Conservation (phyloP, 164 flowering plant species). For the Stephania japonica region DNA sequence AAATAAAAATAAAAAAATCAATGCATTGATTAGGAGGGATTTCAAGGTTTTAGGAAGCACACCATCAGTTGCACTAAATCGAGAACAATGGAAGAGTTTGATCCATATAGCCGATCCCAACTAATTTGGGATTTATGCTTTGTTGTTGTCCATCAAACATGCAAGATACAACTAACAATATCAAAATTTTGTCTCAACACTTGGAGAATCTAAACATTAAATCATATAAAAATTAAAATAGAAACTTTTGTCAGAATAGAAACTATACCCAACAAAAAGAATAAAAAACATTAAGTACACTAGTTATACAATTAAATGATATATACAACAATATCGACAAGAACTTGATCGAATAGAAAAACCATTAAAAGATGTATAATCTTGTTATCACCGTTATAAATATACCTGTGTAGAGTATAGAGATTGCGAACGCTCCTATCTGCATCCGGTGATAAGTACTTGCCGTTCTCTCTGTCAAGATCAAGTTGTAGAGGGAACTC, state of each 20-base stretch:
- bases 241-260: background rate
- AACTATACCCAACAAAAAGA: background rate
- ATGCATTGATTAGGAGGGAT: background rate
- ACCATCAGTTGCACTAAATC: too few relatives aligned
- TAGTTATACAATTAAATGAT: background rate
- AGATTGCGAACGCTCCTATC: constrained; percentile 57
- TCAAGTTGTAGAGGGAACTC: constrained; percentile 62
- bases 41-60: too few relatives aligned
- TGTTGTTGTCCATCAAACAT: background rate
- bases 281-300: background rate
- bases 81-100: too few relatives aligned
- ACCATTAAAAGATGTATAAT: background rate
- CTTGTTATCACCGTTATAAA: background rate
- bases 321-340: background rate
- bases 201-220: background rate
- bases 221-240: background rate
- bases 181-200: background rate
- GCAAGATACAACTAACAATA: background rate
- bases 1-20: too few relatives aligned
- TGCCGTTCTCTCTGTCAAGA: constrained; percentile 55
- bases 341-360: background rate
- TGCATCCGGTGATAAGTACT: constrained; percentile 63
- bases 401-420: constrained; percentile 59
- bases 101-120: too few relatives aligned
- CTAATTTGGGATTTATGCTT: too few relatives aligned